These are phyloP conservation scores for Jaapia argillacea DNA, from an alignment of 768 basidiomycete species.

Conservation along the genomic window DNA sequence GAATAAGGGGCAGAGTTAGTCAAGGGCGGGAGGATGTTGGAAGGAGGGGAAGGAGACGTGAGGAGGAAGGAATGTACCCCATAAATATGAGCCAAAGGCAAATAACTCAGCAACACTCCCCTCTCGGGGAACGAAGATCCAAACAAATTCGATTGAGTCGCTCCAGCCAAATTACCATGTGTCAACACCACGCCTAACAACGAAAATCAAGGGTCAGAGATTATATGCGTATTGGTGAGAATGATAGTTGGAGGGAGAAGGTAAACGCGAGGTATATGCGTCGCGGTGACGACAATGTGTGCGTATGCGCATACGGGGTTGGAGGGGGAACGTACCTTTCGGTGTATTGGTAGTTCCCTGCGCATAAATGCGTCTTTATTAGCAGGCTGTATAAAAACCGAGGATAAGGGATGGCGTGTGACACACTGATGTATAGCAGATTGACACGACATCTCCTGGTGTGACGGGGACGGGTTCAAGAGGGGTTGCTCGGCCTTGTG, in stretches of 20 bases:
- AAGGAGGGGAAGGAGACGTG: not conserved
- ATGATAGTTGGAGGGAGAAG: too few species aligned
- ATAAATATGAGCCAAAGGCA: slow-evolving; percentile 87
- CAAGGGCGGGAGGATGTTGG: not conserved
- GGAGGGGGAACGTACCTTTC: slow-evolving; percentile 43
- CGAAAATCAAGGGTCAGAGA: too few species aligned
- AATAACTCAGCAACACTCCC: slow-evolving; percentile 52
- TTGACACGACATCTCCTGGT: slow-evolving; percentile 63
- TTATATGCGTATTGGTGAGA: too few species aligned
- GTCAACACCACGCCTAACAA: slow-evolving; percentile 56
- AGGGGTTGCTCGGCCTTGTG: slow-evolving; percentile 55
- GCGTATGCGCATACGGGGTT: too few species aligned
- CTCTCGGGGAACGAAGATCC: slow-evolving; percentile 39
- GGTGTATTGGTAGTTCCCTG: slow-evolving; percentile 78
- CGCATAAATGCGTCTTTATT: too few species aligned
- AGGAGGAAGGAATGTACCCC: slow-evolving; percentile 36
- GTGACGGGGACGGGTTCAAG: slow-evolving; percentile 47
- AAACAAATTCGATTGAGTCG: slow-evolving; percentile 46
- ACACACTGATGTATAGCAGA: slow-evolving; percentile 91
- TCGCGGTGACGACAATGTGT: too few species aligned
- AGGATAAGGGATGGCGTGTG: not conserved
- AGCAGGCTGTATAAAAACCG: too few species aligned
- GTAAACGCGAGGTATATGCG: too few species aligned
- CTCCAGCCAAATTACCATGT: slow-evolving; percentile 56
- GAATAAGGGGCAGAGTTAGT: not conserved